A percentile compares a stretch with the other conserved stretches of the same genome.
Conservation (phyloP, 805 yeast species). For the Yarrowia deformans region DNA sequence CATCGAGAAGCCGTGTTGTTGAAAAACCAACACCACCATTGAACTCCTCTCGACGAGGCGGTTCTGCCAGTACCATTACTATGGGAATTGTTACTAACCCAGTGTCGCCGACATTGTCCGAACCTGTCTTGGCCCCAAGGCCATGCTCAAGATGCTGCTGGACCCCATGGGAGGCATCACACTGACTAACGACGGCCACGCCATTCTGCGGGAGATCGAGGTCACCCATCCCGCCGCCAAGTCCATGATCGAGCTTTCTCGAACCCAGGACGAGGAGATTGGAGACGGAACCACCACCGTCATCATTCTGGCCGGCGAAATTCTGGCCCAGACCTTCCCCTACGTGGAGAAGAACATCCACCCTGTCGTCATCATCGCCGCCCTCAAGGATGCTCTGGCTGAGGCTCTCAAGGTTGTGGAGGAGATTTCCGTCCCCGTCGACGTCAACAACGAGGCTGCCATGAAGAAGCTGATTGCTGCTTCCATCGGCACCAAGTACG, state of each 20-base stretch:
- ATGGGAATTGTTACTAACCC: not conserved
- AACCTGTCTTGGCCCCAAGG: slow-evolving; percentile 98
- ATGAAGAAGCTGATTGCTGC: slow-evolving; percentile 87
- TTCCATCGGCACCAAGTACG: slow-evolving; percentile 95
- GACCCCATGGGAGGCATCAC: slow-evolving; percentile 97
- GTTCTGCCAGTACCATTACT: not conserved
- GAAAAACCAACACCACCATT: not conserved
- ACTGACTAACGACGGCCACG: slow-evolving; percentile 97
- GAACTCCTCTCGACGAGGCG: not conserved
- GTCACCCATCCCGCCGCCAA: slow-evolving; percentile 99
- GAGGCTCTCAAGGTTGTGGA: slow-evolving; percentile 92
- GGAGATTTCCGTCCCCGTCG: slow-evolving; percentile 82
- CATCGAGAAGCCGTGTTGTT: no score
- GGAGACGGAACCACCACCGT: slow-evolving; percentile 99
- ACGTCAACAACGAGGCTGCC: slow-evolving; percentile 80
- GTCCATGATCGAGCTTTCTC: slow-evolving; percentile 93
- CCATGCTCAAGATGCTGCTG: slow-evolving; percentile 96
- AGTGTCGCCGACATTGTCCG: slow-evolving; percentile 92
- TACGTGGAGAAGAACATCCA: slow-evolving; percentile 92
- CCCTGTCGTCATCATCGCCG: slow-evolving; percentile 95
- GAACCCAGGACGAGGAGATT: slow-evolving; percentile 98
- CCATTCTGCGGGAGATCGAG: slow-evolving; percentile 95
- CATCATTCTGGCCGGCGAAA: slow-evolving; percentile 95
- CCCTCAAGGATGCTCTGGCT: slow-evolving; percentile 84
- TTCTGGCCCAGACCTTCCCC: slow-evolving; percentile 92